Percentiles rank a stretch among this genome's conserved stretches.
Conservation (phyloP, 2,329 filamentous ascomycete genomes). For the Colletotrichum navitas region DNA sequence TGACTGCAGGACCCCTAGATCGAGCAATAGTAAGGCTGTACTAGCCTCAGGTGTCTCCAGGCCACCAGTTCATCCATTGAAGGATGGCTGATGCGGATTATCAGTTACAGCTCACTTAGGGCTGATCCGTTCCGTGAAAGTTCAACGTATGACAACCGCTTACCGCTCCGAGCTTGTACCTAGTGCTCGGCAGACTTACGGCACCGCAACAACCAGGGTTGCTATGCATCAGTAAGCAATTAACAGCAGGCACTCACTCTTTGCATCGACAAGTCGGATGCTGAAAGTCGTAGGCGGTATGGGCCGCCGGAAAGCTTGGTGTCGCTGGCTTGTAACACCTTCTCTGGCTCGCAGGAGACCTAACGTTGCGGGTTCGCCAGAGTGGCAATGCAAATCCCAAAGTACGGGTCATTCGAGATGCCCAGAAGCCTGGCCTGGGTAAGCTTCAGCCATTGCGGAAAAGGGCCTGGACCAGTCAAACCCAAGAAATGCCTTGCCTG, state of each 20-base stretch:
- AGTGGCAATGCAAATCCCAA: not conserved
- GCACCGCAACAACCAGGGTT: not conserved
- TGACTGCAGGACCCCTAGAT: not conserved
- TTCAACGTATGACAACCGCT: not conserved
- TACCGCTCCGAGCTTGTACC: not conserved
- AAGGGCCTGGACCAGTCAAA: not conserved
- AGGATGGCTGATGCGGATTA: not conserved
- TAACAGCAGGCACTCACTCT: not conserved
- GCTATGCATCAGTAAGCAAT: no score
- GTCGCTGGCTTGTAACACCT: not conserved
- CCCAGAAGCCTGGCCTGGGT: constrained; percentile 17
- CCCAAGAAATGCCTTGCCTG: not conserved
- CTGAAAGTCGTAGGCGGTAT: not conserved
- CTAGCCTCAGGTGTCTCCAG: constrained; percentile 19
- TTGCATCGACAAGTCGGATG: not conserved
- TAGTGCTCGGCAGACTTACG: not conserved
- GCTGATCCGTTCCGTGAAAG: not conserved
- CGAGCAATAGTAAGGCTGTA: not conserved
- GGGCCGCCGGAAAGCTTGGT: no score
- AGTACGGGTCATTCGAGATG: not conserved
- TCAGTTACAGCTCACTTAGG: no score
- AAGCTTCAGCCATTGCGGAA: constrained; percentile 29
- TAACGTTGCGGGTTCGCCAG: not conserved
- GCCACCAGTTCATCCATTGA: constrained; percentile 35
- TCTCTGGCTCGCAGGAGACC: not conserved